Conservation (phyloP, 805 yeast species). For the Phaffomyces opuntiae region DNA sequence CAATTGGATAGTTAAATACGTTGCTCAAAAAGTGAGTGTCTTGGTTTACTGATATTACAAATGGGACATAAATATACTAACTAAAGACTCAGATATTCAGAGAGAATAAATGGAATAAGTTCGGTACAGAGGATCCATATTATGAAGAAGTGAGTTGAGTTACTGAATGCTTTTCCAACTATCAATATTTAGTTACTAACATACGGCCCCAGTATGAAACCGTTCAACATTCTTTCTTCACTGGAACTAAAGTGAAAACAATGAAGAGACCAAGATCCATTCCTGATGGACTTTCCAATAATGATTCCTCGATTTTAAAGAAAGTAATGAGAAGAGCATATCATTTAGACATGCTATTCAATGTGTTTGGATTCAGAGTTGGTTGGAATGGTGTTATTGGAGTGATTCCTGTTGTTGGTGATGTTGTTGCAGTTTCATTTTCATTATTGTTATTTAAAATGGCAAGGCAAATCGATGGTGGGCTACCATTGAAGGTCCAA, state of each 20-base stretch:
- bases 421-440: slow-evolving; percentile 43
- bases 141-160: slow-evolving; percentile 26
- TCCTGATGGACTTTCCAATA: slow-evolving; percentile 50
- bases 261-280: slow-evolving; percentile 27
- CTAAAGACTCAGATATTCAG: slow-evolving; percentile 21
- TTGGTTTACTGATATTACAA: too few species aligned
- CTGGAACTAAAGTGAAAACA: slow-evolving; percentile 13
- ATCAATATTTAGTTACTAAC: too few species aligned
- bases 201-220: slow-evolving; percentile 12
- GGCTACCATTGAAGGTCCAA: slow-evolving; percentile 51
- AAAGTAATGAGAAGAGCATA: slow-evolving; percentile 55
- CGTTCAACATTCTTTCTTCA: slow-evolving; percentile 17
- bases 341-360: slow-evolving; percentile 60
- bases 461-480: slow-evolving; percentile 52
- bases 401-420: slow-evolving; percentile 63
- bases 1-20: slow-evolving; percentile 17
- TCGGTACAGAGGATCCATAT: slow-evolving; percentile 39
- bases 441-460: slow-evolving; percentile 37
- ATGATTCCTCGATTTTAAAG: slow-evolving; percentile 44
- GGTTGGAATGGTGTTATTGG: slow-evolving; percentile 71
- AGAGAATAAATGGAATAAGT: slow-evolving; percentile 27
- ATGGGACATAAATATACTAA: not conserved
- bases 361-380: slow-evolving; percentile 48
- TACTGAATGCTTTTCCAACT: too few species aligned
- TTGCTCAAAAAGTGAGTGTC: slow-evolving; percentile 18